Evolutionary conservation across 1,284 basidiomycete genomes (phyloP).

Genomic region (Ganoderma lingzhi): DNA sequence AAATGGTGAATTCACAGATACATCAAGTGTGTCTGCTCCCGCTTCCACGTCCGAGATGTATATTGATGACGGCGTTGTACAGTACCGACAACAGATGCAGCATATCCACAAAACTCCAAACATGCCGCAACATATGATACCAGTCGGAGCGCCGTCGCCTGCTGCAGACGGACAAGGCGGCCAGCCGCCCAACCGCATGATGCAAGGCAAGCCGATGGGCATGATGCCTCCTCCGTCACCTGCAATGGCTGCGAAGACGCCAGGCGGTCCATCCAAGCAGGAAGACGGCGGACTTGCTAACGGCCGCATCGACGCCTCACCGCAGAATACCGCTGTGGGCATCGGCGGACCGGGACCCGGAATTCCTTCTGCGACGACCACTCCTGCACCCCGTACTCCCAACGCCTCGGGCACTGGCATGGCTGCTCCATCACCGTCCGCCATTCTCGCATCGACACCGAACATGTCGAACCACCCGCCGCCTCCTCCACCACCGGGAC

Average conservation of each 20-base stretch:
- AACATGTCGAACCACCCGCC: slow-evolving; percentile 27
- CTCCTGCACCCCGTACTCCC: slow-evolving; percentile 59
- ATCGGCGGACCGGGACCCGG: slow-evolving; percentile 25
- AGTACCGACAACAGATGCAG: slow-evolving; percentile 50
- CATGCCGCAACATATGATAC: slow-evolving; percentile 32
- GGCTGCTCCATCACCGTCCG: slow-evolving; percentile 54
- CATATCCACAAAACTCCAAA: slow-evolving; percentile 42
- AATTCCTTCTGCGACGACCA: slow-evolving; percentile 35
- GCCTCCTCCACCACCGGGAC: slow-evolving; percentile 28
- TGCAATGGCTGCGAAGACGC: slow-evolving; percentile 43
- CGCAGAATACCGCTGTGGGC: slow-evolving; percentile 49
- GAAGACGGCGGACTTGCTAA: slow-evolving; percentile 30
- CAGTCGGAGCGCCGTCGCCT: slow-evolving; percentile 36
- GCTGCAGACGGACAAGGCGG: slow-evolving; percentile 26
- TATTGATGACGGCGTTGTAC: slow-evolving; percentile 30
- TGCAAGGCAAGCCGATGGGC: slow-evolving; percentile 50
- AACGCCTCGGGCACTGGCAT: slow-evolving; percentile 42
- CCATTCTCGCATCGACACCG: slow-evolving; percentile 45
- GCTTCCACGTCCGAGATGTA: neutral
- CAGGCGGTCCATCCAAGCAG: slow-evolving; percentile 39
- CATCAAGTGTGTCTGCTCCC: slow-evolving; percentile 37
- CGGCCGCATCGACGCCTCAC: slow-evolving; percentile 52
- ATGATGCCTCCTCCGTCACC: slow-evolving; percentile 59
- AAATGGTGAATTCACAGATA: slow-evolving; percentile 44
- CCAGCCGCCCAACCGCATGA: slow-evolving; percentile 37